Percentiles rank a stretch among this genome's conserved stretches.
Evolutionary conservation across 805 yeast species (phyloP).

Genomic region (Saccharomyces cerevisiae): DNA sequence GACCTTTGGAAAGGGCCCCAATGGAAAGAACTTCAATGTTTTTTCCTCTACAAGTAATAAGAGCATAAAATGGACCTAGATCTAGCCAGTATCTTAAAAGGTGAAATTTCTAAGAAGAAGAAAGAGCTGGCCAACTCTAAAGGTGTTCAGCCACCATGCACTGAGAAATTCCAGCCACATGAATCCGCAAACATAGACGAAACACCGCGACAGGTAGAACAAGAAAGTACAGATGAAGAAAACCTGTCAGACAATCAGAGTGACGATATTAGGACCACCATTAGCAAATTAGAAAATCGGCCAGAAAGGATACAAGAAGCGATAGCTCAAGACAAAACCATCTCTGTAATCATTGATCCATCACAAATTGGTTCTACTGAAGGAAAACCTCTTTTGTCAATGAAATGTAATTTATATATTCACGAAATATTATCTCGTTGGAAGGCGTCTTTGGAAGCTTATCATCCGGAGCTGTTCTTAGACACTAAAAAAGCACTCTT

Average conservation of each 20-base stretch:
- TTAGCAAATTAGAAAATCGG: background rate
- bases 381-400: constrained; percentile 36
- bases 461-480: constrained; percentile 25
- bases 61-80: constrained; percentile 39
- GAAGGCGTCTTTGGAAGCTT: constrained; percentile 21
- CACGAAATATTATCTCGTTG: constrained; percentile 33
- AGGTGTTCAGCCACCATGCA: background rate
- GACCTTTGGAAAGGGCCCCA: background rate
- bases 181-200: constrained; percentile 7
- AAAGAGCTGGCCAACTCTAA: constrained; percentile 11
- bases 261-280: constrained; percentile 12
- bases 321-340: constrained; percentile 14
- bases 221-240: constrained; percentile 1
- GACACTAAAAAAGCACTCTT: constrained; percentile 45
- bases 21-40: background rate
- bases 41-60: background rate
- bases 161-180: background rate
- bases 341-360: constrained; percentile 31
- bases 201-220: constrained; percentile 11
- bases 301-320: constrained; percentile 9
- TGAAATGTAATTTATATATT: constrained; percentile 36
- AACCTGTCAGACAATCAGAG: constrained; percentile 1
- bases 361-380: constrained; percentile 31
- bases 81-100: constrained; percentile 36
- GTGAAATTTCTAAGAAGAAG: constrained; percentile 43